Evolutionary conservation across 176 grass and related monocot genomes (phyloP), one percentile per base, ranked within the genome.

Genomic region (Elaeis guineensis): DNA sequence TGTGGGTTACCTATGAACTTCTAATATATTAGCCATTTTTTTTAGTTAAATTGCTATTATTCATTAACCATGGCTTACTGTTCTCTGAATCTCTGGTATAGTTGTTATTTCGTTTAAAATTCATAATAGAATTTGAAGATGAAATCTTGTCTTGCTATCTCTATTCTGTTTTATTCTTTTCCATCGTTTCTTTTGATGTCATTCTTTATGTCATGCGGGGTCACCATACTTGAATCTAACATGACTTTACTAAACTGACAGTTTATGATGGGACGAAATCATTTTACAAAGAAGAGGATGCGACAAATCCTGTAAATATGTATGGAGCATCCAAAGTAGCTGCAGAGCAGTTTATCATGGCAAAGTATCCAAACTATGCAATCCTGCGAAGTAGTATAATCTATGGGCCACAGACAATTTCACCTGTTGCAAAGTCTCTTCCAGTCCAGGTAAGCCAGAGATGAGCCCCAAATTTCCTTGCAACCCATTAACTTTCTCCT

Each of bases 331-430:
- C 92, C 35, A 97, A 90, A 88, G 75, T 91, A 52, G 72, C 81
- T 56, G 92, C 92, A 50, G 92, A 90, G 72, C 75, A 90, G 49
- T 75, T 88, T 70, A 78, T 97, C 60, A 25, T 59, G 50, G 68
- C 84, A 23, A 82, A 80, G 60, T 83, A 72, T 61, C 68, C 78
- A 57, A 90, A 83, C 64, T 90, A 88, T 73, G 83, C 80, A 9
- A 90, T 97, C 61, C 72, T 97, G 54, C 83, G 87, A 77, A 97
- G 87, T 74, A 97, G 92, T 48, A 97, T 97, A 20, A 97, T 97
- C 51, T 96, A 90, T 21, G 92, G 92, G 7, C 86, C 86, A 57
- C 92, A 96, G 39, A 96, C 86, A 50, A 72, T 90, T 66, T 90
- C 92, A 55, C 87, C 81, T 26, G 83, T 97, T n/a, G 50, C 81